A percentile compares a stretch with the other conserved stretches of the same genome.
Conservation (phyloP, 2,329 filamentous ascomycete genomes). For the Venturia carpophila region DNA sequence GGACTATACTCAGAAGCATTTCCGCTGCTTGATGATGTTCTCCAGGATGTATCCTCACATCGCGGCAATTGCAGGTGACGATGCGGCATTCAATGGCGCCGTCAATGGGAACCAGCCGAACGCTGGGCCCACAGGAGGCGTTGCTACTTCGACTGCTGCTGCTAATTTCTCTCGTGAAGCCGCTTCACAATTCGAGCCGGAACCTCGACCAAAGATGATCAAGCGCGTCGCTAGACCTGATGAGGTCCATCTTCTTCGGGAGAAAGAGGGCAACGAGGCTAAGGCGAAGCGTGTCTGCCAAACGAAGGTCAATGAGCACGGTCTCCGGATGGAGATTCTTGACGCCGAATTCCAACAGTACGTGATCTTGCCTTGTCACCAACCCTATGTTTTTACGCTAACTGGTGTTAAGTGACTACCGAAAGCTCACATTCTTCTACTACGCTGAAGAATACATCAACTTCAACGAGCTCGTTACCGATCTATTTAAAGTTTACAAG, state of each 20-base stretch:
- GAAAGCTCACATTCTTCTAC: constrained; percentile 98
- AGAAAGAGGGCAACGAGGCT: constrained; percentile 95
- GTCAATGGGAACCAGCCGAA: constrained; percentile 14
- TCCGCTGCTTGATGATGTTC: constrained; percentile 99
- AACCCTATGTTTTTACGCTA: neutral
- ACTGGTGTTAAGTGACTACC: constrained; percentile 70
- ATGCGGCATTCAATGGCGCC: constrained; percentile 12
- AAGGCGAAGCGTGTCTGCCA: constrained; percentile 96
- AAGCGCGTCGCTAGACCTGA: constrained; percentile 88
- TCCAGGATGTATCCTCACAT: constrained; percentile 42
- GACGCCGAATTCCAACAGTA: constrained; percentile 98
- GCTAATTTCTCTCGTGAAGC: constrained; percentile 22
- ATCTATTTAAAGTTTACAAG: constrained; percentile 99
- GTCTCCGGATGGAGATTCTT: constrained; percentile 95
- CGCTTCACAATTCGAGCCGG: constrained; percentile 34
- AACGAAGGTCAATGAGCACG: constrained; percentile 91
- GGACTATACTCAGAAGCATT: constrained; percentile 88
- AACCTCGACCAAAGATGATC: constrained; percentile 93
- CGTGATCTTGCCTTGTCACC: constrained; percentile 34
- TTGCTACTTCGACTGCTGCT: neutral
- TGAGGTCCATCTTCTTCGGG: constrained; percentile 78
- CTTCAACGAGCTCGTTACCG: constrained; percentile 94
- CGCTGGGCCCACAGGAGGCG: neutral
- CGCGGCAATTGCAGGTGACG: constrained; percentile 16
- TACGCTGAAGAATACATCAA: constrained; percentile 98